Percentiles rank a stretch among this genome's conserved stretches.
phyloP scores from a whole-genome alignment of 1,284 basidiomycete genomes.

The Ganoderma lucidum region DNA sequence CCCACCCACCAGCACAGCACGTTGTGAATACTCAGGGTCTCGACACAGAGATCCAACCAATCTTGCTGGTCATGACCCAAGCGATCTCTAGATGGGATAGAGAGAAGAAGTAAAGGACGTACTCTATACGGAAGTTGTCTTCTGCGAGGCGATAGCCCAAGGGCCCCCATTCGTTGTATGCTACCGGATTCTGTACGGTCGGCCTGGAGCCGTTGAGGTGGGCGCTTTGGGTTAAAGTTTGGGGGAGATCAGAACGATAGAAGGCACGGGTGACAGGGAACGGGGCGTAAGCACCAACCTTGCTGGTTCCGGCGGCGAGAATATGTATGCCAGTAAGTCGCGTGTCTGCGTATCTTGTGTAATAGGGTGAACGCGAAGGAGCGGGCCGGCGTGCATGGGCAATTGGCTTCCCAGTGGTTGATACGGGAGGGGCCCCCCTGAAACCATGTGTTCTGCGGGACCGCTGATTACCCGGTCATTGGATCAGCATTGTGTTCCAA shows the following conservation, averaged over 20 bases:
- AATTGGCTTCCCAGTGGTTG: slow-evolving; percentile 25
- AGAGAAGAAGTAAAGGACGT: slow-evolving; percentile 47
- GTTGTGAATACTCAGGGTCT: not conserved
- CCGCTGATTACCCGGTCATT: slow-evolving; percentile 32
- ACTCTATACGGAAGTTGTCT: slow-evolving; percentile 80
- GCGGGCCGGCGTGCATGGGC: slow-evolving; percentile 36
- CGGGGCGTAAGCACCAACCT: slow-evolving; percentile 47
- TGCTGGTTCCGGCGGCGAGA: slow-evolving; percentile 67
- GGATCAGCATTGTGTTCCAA: slow-evolving; percentile 28
- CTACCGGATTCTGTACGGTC: slow-evolving; percentile 22
- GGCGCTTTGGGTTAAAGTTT: slow-evolving; percentile 18
- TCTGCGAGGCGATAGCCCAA: slow-evolving; percentile 70
- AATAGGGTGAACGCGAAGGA: slow-evolving; percentile 51
- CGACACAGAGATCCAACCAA: not conserved
- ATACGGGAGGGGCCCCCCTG: slow-evolving; percentile 30
- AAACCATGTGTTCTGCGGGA: slow-evolving; percentile 31
- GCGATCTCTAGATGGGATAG: slow-evolving; percentile 1
- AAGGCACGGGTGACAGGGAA: slow-evolving; percentile 14
- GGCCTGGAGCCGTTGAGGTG: slow-evolving; percentile 11
- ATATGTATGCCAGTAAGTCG: slow-evolving; percentile 72
- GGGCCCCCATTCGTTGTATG: slow-evolving; percentile 68
- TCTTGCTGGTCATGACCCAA: not conserved
- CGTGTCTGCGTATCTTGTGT: slow-evolving; percentile 63
- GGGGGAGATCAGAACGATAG: slow-evolving; percentile 26
- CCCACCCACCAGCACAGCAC: not conserved